These are phyloP conservation scores for Mimosa bimucronata DNA, from an alignment of 306 rosid genomes.

Conservation along the genomic window DNA sequence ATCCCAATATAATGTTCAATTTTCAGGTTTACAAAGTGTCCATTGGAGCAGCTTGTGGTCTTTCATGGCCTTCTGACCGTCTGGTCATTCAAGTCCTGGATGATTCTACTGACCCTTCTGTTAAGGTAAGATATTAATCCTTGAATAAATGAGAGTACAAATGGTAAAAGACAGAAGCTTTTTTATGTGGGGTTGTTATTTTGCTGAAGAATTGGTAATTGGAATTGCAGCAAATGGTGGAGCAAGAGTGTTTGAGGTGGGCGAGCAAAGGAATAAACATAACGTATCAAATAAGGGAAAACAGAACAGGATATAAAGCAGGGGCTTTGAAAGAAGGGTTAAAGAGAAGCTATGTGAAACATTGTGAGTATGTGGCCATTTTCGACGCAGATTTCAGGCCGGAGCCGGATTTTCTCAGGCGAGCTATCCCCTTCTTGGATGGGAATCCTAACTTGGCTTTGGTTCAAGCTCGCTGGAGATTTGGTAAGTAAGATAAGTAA, in stretches of 20 bases:
- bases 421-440: slow-evolving; percentile 88
- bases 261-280: slow-evolving; percentile 90
- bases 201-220: background rate
- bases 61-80: slow-evolving; percentile 97
- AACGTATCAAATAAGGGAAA: slow-evolving; percentile 88
- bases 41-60: slow-evolving; percentile 96
- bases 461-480: slow-evolving; percentile 99
- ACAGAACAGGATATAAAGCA: slow-evolving; percentile 83
- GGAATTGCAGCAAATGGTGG: slow-evolving; percentile 84
- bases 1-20: background rate
- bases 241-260: slow-evolving; percentile 92
- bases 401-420: slow-evolving; percentile 82
- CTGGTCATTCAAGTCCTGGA: slow-evolving; percentile 98
- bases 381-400: slow-evolving; percentile 97
- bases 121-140: slow-evolving; percentile 61
- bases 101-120: slow-evolving; percentile 86
- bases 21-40: slow-evolving; percentile 91
- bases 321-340: slow-evolving; percentile 96
- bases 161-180: too few relatives aligned
- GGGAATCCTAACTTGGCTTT: slow-evolving; percentile 82
- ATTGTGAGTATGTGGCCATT: slow-evolving; percentile 88
- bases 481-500: slow-evolving; percentile 52
- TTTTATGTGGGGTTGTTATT: slow-evolving; percentile 9
- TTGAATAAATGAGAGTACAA: too few relatives aligned
- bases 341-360: slow-evolving; percentile 84